Conservation (phyloP, 345 rosid genomes). For the Citrus sinensis region DNA sequence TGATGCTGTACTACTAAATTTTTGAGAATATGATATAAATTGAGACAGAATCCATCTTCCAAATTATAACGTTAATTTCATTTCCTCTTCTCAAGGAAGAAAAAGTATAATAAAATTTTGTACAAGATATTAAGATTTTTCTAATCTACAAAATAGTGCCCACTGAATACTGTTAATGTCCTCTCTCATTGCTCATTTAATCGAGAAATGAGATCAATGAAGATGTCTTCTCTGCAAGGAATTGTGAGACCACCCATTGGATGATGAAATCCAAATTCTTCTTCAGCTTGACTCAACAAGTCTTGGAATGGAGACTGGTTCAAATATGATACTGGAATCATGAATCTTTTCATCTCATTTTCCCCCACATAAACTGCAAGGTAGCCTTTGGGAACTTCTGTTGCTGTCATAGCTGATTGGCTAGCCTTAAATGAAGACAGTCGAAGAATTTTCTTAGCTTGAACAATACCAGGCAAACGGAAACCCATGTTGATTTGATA, state of each 20-base stretch:
- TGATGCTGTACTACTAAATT: neutral
- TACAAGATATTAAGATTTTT: neutral
- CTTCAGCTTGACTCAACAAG: constrained; percentile 32
- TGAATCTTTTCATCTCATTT: constrained; percentile 32
- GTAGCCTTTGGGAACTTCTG: constrained; percentile 36
- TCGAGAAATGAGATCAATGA: constrained; percentile 14
- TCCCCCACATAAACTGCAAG: constrained; percentile 44
- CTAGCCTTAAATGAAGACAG: neutral
- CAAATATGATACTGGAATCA: constrained; percentile 31
- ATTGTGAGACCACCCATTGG: constrained; percentile 41
- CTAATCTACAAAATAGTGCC: neutral
- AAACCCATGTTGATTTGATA: constrained; percentile 6
- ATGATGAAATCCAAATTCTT: constrained; percentile 38
- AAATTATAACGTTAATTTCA: neutral
- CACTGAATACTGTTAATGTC: neutral
- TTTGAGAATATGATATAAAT: neutral
- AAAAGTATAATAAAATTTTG: neutral
- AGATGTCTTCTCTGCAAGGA: constrained; percentile 35
- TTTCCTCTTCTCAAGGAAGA: neutral
- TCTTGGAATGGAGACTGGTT: constrained; percentile 30
- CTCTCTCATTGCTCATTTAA: neutral
- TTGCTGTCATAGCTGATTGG: neutral
- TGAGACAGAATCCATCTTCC: neutral
- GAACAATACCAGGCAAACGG: constrained; percentile 6
- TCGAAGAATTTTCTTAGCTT: constrained; percentile 5